A percentile compares a stretch with the other conserved stretches of the same genome.
These are phyloP conservation scores for Toxicodendron radicans DNA, from an alignment of 345 rosid genomes.

Conservation along the genomic window DNA sequence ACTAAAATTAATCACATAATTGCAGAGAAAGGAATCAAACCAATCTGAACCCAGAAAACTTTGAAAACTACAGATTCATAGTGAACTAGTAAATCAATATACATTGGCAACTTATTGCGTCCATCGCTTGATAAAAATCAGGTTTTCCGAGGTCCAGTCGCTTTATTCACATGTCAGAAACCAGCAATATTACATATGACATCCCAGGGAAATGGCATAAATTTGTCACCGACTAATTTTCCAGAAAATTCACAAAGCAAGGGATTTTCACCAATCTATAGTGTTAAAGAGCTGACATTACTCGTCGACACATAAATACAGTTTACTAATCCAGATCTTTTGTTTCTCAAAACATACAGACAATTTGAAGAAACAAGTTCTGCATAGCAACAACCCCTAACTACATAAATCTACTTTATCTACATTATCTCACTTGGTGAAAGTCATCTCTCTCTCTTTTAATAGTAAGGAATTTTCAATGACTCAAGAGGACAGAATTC, in stretches of 20 bases:
- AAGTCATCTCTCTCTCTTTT: background rate
- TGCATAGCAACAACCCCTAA: conserved; percentile 16
- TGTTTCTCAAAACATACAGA: background rate
- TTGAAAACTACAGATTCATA: background rate
- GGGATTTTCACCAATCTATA: conserved; percentile 8
- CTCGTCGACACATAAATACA: conserved; percentile 24
- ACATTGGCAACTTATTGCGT: background rate
- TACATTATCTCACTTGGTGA: conserved; percentile 8
- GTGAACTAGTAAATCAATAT: background rate
- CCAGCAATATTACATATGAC: background rate
- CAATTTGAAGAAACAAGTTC: conserved; percentile 7
- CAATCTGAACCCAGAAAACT: background rate
- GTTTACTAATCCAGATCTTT: conserved; percentile 20
- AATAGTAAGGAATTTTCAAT: conserved; percentile 16
- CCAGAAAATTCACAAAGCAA: background rate
- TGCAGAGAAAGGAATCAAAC: background rate
- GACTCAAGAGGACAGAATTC: background rate
- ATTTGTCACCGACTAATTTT: background rate
- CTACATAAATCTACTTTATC: conserved; percentile 21
- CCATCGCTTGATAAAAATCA: no score
- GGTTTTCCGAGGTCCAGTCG: background rate
- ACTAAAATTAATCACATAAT: no score
- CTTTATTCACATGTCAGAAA: background rate
- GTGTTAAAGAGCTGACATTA: conserved; percentile 7
- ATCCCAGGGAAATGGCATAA: background rate